phyloP scores from a whole-genome alignment of 139 green algal species.

The Chlamydomonas sp. region DNA sequence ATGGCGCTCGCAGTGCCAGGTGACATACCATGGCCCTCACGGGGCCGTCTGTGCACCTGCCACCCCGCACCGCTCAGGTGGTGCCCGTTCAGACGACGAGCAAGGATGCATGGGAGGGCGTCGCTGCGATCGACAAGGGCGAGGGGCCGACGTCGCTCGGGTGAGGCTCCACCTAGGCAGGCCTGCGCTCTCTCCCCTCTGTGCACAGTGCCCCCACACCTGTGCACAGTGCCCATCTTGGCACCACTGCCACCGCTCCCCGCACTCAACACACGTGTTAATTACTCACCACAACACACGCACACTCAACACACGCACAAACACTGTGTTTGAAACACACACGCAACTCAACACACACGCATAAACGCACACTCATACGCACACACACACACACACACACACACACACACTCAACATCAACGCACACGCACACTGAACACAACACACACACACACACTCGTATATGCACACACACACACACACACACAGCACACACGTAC shows the following conservation, averaged over 20 bases:
- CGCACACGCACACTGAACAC: background rate
- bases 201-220: too few relatives aligned
- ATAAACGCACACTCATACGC: background rate
- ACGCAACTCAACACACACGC: background rate
- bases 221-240: too few relatives aligned
- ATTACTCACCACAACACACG: too few relatives aligned
- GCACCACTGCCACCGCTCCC: too few relatives aligned
- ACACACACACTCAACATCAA: background rate
- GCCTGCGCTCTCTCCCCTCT: too few relatives aligned
- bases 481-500: background rate
- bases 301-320: background rate
- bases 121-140: constrained; percentile 51
- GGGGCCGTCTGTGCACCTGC: background rate
- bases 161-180: too few relatives aligned
- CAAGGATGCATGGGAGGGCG: constrained; percentile 48
- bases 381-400: background rate
- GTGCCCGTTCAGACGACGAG: constrained; percentile 33
- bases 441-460: background rate
- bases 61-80: constrained; percentile 23
- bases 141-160: constrained; percentile 10
- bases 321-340: background rate
- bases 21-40: background rate
- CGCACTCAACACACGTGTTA: too few relatives aligned
- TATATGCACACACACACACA: background rate
- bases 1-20: background rate